phyloP scores from a whole-genome alignment of 148 eudicot species.

The Diospyros kaki region DNA sequence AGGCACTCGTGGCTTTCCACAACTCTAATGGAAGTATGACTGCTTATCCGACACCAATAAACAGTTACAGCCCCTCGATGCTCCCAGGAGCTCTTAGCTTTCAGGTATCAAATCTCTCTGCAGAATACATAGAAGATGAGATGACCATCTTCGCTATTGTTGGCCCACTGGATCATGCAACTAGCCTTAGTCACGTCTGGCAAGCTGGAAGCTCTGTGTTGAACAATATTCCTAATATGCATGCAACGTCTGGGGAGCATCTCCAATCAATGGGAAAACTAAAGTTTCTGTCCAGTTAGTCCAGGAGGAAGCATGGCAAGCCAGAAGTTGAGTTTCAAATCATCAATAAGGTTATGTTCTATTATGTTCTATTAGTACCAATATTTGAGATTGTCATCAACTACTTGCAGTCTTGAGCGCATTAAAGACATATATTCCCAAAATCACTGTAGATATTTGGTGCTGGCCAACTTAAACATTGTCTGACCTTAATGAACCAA shows the following conservation, averaged over 20 bases:
- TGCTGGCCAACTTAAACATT: neutral
- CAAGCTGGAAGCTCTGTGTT: slow-evolving; percentile 46
- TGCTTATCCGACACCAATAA: slow-evolving; percentile 37
- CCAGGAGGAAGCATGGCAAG: neutral
- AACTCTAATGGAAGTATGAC: slow-evolving; percentile 31
- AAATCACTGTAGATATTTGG: neutral
- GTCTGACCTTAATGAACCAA: neutral
- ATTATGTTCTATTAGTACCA: neutral
- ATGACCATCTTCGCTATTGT: slow-evolving; percentile 44
- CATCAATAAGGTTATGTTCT: neutral
- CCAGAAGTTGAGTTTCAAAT: neutral
- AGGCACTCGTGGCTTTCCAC: slow-evolving; percentile 55
- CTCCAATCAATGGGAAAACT: slow-evolving; percentile 30
- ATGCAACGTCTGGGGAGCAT: slow-evolving; percentile 22
- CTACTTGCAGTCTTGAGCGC: neutral
- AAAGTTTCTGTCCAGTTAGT: slow-evolving; percentile 32
- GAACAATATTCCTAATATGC: slow-evolving; percentile 41
- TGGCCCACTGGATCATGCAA: slow-evolving; percentile 38
- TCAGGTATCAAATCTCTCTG: slow-evolving; percentile 43
- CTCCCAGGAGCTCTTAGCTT: slow-evolving; percentile 38
- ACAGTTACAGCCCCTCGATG: slow-evolving; percentile 40
- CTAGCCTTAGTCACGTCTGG: slow-evolving; percentile 43
- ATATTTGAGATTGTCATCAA: neutral
- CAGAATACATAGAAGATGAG: slow-evolving; percentile 37
- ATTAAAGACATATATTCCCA: neutral